Base-by-base conservation (phyloP, 1,139 yeast species). In the Blastobotrys arbuscula region DNA sequence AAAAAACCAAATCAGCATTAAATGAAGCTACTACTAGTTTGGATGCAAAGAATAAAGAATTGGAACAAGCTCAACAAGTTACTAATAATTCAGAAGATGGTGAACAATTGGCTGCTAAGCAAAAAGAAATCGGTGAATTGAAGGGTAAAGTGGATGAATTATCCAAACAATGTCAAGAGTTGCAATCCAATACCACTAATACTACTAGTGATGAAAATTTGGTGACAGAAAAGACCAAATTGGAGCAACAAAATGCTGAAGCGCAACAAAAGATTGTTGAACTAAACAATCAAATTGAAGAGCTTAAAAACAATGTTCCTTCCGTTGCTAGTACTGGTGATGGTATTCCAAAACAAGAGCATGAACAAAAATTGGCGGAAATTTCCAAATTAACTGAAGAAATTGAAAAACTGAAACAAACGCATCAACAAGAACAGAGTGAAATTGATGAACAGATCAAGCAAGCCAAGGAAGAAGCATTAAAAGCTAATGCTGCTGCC, bases 21-120 rank as follows among this genome's bases (percentile, higher is more conserved):
- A 65, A 66, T 8, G 67, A 61, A 26, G 59, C 62, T 34, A 69
- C 68, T 59, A 37, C 42, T n/a, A 16, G 15, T n/a, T 20, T 24
- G 10, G 40, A 16, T 4, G 33, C 23, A 3, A 30, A 23, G 12
- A 10, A 20, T 12, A 12, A 33, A 24, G 28, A 24, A 24, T 24
- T 24, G 28, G 28, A 24, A 7, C 7, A 10, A 7, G 10, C 7
- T 7, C 28, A 24, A 24, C 28, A 24, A 24, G 20, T 7, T 21
- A n/a, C 28, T 38, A 18, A 23, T 21, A 31, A 19, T 21, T n/a
- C n/a, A n/a, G 15, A 21, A 31, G 37, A 15, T 7, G 36, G 19
- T 20, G 37, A 30, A 18, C 18, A 35, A 13, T 5, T 16, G 9
- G 39, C 8, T 4, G 12, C 28, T 24, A 40, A 21, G 13, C 47